Conservation (phyloP, 371 early-diverging fungal genomes). For the Mucor lusitanicus region DNA sequence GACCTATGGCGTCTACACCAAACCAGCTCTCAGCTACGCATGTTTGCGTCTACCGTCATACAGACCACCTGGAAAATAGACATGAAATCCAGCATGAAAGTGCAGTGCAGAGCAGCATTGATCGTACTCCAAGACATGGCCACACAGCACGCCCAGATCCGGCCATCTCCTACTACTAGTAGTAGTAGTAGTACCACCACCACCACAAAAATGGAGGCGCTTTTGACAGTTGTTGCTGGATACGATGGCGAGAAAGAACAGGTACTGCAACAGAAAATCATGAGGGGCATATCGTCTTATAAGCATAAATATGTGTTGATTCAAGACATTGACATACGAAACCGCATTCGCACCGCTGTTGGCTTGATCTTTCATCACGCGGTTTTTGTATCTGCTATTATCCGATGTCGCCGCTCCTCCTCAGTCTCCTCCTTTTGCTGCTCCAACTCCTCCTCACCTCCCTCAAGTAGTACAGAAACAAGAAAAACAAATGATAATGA, state of each 20-base stretch:
- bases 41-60: constrained; percentile 38
- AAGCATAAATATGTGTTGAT: constrained; percentile 50
- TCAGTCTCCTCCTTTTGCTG: background rate
- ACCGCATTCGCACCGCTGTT: constrained; percentile 45
- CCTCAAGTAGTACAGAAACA: constrained; percentile 14
- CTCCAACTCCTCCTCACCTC: background rate
- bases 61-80: constrained; percentile 45
- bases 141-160: background rate
- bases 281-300: constrained; percentile 44
- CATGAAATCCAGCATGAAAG: constrained; percentile 27
- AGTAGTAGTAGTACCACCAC: no score
- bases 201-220: background rate
- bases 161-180: no score
- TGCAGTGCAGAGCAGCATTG: constrained; percentile 45
- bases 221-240: background rate
- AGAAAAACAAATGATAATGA: constrained; percentile 8
- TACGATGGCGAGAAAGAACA: constrained; percentile 21
- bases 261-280: constrained; percentile 38
- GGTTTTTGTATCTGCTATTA: constrained; percentile 44
- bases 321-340: constrained; percentile 52
- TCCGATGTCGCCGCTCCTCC: constrained; percentile 22
- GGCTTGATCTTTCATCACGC: constrained; percentile 51
- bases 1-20: constrained; percentile 44
- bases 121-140: constrained; percentile 30
- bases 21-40: constrained; percentile 30